Conservation (phyloP, 31 red algal genomes). For the Porphyra umbilicalis region DNA sequence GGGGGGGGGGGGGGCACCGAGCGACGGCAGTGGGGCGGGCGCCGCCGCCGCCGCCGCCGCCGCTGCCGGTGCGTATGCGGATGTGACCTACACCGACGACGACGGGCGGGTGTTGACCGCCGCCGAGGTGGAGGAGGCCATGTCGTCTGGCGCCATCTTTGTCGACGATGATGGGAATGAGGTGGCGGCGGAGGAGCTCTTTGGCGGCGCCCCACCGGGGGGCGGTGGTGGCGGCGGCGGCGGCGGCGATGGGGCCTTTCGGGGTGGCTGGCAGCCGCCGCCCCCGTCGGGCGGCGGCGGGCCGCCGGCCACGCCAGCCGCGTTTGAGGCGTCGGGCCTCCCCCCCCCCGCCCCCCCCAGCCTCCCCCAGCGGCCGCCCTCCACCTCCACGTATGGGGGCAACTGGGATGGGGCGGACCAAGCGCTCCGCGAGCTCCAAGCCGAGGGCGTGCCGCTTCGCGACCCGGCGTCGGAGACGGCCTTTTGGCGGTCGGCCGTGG, state of each 20-base stretch:
- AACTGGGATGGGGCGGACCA: conserved; percentile 25
- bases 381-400: conserved; percentile 35
- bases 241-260: background rate
- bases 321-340: background rate
- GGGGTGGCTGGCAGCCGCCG: background rate
- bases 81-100: conserved; percentile 30
- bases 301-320: background rate
- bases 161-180: conserved; percentile 33
- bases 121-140: conserved; percentile 22
- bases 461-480: conserved; percentile 49
- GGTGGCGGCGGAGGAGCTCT: background rate
- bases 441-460: conserved; percentile 27
- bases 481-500: conserved; percentile 30
- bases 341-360: conserved; percentile 14
- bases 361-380: conserved; percentile 22
- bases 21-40: background rate
- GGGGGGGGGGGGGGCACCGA: conserved; percentile 5
- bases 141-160: conserved; percentile 20
- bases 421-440: conserved; percentile 14
- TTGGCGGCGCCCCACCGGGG: too few species aligned
- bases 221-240: background rate
- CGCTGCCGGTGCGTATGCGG: background rate
- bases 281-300: background rate
- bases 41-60: background rate
- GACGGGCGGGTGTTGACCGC: conserved; percentile 18